These are phyloP conservation scores for Leptographium galeiforme DNA, from an alignment of 2,329 filamentous ascomycete genomes.

Conservation along the genomic window DNA sequence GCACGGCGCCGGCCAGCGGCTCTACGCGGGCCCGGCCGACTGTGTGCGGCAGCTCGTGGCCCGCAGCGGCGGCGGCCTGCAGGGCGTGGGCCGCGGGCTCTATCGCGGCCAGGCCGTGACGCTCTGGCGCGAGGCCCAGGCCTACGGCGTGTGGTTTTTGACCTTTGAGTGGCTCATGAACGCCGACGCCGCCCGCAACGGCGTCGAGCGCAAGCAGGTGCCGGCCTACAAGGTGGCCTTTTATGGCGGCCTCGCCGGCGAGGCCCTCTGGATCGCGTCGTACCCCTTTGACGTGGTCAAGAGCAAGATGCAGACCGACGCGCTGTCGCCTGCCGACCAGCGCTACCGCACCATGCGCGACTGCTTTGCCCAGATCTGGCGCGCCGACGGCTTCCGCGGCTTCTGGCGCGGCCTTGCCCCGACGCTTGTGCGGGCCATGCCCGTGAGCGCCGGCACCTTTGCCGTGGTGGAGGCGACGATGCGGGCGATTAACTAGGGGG, in stretches of 20 bases:
- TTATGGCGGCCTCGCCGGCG: slow-evolving; percentile 87
- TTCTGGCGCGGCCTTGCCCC: slow-evolving; percentile 95
- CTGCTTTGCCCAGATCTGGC: slow-evolving; percentile 75
- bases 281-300: slow-evolving; percentile 97
- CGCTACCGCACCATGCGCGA: slow-evolving; percentile 74
- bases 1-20: slow-evolving; percentile 54
- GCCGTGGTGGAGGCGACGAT: slow-evolving; percentile 62
- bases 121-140: slow-evolving; percentile 75
- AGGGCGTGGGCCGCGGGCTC: slow-evolving; percentile 51
- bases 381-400: slow-evolving; percentile 60
- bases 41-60: slow-evolving; percentile 74
- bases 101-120: slow-evolving; percentile 86
- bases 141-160: slow-evolving; percentile 92
- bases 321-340: slow-evolving; percentile 54
- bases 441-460: slow-evolving; percentile 95
- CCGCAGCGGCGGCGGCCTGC: slow-evolving; percentile 35
- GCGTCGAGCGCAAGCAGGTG: slow-evolving; percentile 61
- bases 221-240: slow-evolving; percentile 74
- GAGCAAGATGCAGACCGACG: slow-evolving; percentile 99
- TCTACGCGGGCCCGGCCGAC: slow-evolving; percentile 79
- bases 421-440: slow-evolving; percentile 88
- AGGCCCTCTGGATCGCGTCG: slow-evolving; percentile 82
- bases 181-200: slow-evolving; percentile 66
- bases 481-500: slow-evolving; percentile 38
- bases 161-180: slow-evolving; percentile 97